Evolutionary conservation across 148 eudicot genomes (phyloP).

Genomic region (Agrostemma githago): DNA sequence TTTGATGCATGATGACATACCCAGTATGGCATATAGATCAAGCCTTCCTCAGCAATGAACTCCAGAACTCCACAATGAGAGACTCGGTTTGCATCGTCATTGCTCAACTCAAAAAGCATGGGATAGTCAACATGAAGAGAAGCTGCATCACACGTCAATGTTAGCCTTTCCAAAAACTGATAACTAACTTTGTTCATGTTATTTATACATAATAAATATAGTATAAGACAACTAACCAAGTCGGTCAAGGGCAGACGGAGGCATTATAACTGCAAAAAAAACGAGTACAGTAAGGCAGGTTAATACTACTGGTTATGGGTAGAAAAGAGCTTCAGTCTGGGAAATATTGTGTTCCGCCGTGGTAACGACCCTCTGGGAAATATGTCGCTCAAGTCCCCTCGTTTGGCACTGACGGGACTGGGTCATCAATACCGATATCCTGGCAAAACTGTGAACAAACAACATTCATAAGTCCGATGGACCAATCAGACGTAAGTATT

Average conservation of each 20-base stretch:
- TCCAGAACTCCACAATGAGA: slow-evolving; percentile 96
- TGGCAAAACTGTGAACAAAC: slow-evolving; percentile 59
- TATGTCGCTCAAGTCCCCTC: slow-evolving; percentile 5
- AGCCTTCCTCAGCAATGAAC: slow-evolving; percentile 97
- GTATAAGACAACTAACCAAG: slow-evolving; percentile 67
- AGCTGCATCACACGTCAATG: slow-evolving; percentile 41
- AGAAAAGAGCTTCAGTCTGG: background rate
- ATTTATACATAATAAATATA: too few relatives aligned
- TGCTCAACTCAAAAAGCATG: slow-evolving; percentile 78
- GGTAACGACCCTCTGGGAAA: background rate
- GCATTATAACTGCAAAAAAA: slow-evolving; percentile 82
- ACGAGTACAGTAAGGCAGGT: slow-evolving; percentile 11
- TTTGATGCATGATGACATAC: slow-evolving; percentile 32
- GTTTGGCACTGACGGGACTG: slow-evolving; percentile 69
- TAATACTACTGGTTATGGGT: slow-evolving; percentile 1
- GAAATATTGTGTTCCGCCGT: too few relatives aligned
- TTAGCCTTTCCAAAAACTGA: slow-evolving; percentile 10
- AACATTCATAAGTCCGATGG: background rate
- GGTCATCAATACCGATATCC: slow-evolving; percentile 91
- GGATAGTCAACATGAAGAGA: slow-evolving; percentile 92
- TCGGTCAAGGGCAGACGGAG: slow-evolving; percentile 94
- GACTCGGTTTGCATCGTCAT: slow-evolving; percentile 59
- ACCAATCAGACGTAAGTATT: background rate
- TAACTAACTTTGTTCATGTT: background rate
- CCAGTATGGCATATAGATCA: slow-evolving; percentile 98